Evolutionary conservation across 257 asterid species (phyloP).

Genomic region (Penstemon davidsonii): DNA sequence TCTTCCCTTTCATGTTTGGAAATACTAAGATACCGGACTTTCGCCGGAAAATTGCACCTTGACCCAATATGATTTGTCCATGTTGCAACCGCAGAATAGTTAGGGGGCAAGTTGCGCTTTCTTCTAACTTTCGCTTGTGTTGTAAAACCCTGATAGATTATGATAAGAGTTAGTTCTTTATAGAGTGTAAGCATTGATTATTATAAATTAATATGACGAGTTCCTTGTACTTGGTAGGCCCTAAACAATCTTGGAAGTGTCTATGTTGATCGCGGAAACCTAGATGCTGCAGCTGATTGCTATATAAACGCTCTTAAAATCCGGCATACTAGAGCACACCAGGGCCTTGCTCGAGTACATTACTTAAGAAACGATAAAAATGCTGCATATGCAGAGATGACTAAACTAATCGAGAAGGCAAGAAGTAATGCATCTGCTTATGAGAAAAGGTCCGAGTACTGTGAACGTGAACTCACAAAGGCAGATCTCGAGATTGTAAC

Average conservation of each 20-base stretch:
- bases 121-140: not conserved
- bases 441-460: conserved; percentile 93
- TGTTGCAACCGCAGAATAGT: too few species aligned
- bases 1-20: not conserved
- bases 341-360: conserved; percentile 99
- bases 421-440: conserved; percentile 89
- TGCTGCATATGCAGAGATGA: conserved; percentile 94
- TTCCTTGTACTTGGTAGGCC: conserved; percentile 50
- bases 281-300: conserved; percentile 96
- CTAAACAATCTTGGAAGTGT: conserved; percentile 96
- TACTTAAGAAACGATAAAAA: conserved; percentile 73
- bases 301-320: conserved; percentile 91
- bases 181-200: not conserved
- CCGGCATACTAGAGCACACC: conserved; percentile 96
- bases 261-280: conserved; percentile 79
- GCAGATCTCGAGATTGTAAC: conserved; percentile 95
- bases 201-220: not conserved
- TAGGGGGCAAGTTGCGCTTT: too few species aligned
- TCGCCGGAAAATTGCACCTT: too few species aligned
- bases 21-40: not conserved
- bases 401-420: conserved; percentile 85
- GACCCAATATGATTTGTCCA: too few species aligned
- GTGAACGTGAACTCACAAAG: conserved; percentile 90
- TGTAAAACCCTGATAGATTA: not conserved
- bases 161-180: not conserved